These are phyloP conservation scores for Saccharomyces eubayanus DNA, from an alignment of 805 yeast genomes.

Conservation along the genomic window DNA sequence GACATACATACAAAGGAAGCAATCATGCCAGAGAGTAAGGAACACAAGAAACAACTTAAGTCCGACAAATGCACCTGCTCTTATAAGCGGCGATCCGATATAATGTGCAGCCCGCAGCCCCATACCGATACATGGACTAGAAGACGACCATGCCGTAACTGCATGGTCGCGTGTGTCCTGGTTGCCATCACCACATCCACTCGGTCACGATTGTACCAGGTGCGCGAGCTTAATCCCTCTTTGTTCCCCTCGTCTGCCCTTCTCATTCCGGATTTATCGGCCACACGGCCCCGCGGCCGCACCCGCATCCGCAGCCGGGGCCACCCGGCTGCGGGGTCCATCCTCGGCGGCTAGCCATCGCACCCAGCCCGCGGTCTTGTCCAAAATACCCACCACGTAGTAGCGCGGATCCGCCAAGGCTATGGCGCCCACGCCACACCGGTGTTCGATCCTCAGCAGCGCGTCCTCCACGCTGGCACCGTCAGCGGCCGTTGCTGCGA, in stretches of 20 bases:
- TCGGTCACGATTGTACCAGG: neutral
- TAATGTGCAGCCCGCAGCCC: neutral
- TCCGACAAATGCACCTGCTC: neutral
- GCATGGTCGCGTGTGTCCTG: neutral
- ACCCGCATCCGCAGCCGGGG: too few species aligned
- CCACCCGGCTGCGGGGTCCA: neutral
- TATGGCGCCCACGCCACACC: neutral
- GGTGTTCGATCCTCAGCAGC: neutral
- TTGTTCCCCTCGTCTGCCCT: neutral
- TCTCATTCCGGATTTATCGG: neutral
- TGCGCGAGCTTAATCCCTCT: neutral
- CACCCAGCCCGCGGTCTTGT: constrained; percentile 8
- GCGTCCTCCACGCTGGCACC: neutral
- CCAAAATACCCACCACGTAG: constrained; percentile 22
- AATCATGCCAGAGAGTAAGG: neutral
- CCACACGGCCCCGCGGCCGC: neutral
- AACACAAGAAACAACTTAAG: neutral
- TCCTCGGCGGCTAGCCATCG: neutral
- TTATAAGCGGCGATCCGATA: neutral
- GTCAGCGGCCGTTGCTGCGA: neutral
- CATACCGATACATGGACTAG: neutral
- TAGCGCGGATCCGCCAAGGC: constrained; percentile 13
- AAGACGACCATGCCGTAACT: neutral
- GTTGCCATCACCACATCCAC: neutral
- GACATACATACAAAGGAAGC: neutral